phyloP scores from a whole-genome alignment of 352 stramenopile genomes.

The Phytopythium mirpurense region DNA sequence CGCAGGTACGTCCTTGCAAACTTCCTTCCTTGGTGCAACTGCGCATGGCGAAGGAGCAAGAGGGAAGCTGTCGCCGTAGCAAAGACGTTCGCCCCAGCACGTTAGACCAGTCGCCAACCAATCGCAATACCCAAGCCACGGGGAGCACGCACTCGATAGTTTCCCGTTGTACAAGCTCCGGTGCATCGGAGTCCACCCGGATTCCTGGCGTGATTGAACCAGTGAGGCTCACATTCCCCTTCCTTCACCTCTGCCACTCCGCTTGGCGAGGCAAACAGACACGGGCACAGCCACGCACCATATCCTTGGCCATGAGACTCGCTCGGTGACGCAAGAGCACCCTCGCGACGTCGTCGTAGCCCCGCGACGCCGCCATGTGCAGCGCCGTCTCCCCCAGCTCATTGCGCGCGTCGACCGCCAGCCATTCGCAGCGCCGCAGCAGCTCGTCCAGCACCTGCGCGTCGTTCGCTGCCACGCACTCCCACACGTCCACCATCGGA shows the following conservation, averaged over 20 bases:
- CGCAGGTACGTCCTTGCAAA: slow-evolving; percentile 53
- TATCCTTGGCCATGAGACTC: slow-evolving; percentile 44
- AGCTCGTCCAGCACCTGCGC: slow-evolving; percentile 11
- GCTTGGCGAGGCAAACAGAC: not conserved
- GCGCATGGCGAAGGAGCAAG: slow-evolving; percentile 61
- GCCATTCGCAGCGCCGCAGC: slow-evolving; percentile 18
- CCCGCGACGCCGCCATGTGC: slow-evolving; percentile 55
- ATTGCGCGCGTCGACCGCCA: slow-evolving; percentile 56
- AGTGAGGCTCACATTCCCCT: not conserved
- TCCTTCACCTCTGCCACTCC: too few relatives aligned
- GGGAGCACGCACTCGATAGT: slow-evolving; percentile 48
- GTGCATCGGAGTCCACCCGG: slow-evolving; percentile 75
- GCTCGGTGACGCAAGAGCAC: slow-evolving; percentile 56
- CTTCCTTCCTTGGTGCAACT: slow-evolving; percentile 34
- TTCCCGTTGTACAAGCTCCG: slow-evolving; percentile 64
- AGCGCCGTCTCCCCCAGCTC: slow-evolving; percentile 69
- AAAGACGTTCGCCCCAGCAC: too few relatives aligned
- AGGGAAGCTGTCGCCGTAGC: slow-evolving; percentile 37
- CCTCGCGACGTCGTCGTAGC: slow-evolving; percentile 43
- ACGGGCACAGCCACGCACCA: too few relatives aligned
- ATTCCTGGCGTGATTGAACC: slow-evolving; percentile 43
- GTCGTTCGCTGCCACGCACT: slow-evolving; percentile 12
- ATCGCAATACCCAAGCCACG: not conserved
- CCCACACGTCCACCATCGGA: slow-evolving; percentile 19
- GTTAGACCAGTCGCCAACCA: not conserved